Percentiles rank a stretch among this genome's conserved stretches.
These are phyloP conservation scores for Otatea glauca DNA, from an alignment of 176 grass and related monocot species.

Conservation along the genomic window DNA sequence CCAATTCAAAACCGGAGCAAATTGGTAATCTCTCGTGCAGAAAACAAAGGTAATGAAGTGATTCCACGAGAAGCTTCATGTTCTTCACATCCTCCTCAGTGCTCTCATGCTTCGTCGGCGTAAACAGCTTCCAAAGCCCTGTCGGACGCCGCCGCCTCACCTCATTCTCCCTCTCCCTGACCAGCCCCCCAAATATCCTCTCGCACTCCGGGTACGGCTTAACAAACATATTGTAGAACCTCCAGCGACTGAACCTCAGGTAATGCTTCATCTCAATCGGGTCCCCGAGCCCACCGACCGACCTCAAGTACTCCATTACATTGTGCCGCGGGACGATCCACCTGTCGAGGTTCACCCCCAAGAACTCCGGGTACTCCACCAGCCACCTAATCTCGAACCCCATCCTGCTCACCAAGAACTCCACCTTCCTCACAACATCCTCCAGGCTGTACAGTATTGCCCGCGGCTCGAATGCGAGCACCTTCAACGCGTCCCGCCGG, in stretches of 20 bases:
- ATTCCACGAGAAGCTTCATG: constrained; percentile 66
- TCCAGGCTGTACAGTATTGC: constrained; percentile 56
- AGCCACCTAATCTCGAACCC: constrained; percentile 63
- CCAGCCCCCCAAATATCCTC: constrained; percentile 62
- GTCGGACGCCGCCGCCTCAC: constrained; percentile 46
- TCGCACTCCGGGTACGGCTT: constrained; percentile 87
- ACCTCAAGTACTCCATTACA: constrained; percentile 70
- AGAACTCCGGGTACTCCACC: constrained; percentile 73
- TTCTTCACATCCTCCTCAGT: constrained; percentile 61
- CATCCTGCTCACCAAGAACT: constrained; percentile 65
- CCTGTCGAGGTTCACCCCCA: constrained; percentile 81
- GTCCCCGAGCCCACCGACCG: constrained; percentile 50
- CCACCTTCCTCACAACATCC: constrained; percentile 75
- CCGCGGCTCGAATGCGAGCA: constrained; percentile 72
- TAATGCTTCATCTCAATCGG: constrained; percentile 85
- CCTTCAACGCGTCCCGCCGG: constrained; percentile 67
- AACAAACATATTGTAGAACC: constrained; percentile 84
- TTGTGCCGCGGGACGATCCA: constrained; percentile 77
- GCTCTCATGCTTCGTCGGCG: constrained; percentile 44
- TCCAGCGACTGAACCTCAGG: constrained; percentile 68
- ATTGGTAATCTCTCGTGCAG: background rate
- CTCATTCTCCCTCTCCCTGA: constrained; percentile 40
- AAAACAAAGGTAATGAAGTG: constrained; percentile 47
- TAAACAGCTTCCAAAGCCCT: constrained; percentile 87
- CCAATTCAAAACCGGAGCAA: background rate